phyloP scores from a whole-genome alignment of 129 eudicot genomes.

The Helianthus annuus region HanXRQr2.0-SUNRISE NC_035441.2:167394767-167395266 shows the following conservation, averaged over 20 bases:
- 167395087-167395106: slow-evolving; percentile 50
- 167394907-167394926: slow-evolving; percentile 46
- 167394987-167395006: slow-evolving; percentile 44
- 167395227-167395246: slow-evolving; percentile 40
- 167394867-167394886: slow-evolving; percentile 54
- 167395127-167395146: too few relatives aligned
- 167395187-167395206: slow-evolving; percentile 55
- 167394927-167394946: slow-evolving; percentile 7
- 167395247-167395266: slow-evolving; percentile 30
- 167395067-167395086: slow-evolving; percentile 65
- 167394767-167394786: slow-evolving; percentile 27
- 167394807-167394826: slow-evolving; percentile 53
- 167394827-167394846: slow-evolving; percentile 35
- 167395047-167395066: slow-evolving; percentile 31
- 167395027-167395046: slow-evolving; percentile 62
- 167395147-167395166: slow-evolving; percentile 33
- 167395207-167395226: slow-evolving; percentile 81
- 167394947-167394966: slow-evolving; percentile 21
- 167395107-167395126: background rate
- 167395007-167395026: slow-evolving; percentile 1
- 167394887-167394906: slow-evolving; percentile 64
- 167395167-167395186: slow-evolving; percentile 34
- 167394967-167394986: slow-evolving; percentile 60
- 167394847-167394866: slow-evolving; percentile 44
- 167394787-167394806: slow-evolving; percentile 39